These are phyloP conservation scores for Pyrus communis DNA, from an alignment of 306 rosid species.

Conservation along the genomic window DNA sequence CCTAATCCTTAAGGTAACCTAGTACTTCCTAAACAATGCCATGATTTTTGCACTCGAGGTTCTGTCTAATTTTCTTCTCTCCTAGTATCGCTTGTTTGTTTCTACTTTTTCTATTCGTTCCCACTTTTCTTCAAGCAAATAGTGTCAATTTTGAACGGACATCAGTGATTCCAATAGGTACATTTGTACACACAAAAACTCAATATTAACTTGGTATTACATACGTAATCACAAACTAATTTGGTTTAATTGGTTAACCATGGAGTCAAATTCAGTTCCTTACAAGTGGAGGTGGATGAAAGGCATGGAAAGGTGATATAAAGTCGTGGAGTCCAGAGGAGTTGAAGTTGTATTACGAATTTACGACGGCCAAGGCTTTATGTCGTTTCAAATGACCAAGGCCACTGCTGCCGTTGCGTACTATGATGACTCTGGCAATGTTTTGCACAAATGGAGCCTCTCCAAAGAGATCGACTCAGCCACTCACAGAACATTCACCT, in stretches of 20 bases:
- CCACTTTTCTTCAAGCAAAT: slow-evolving; percentile 33
- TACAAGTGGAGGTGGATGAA: slow-evolving; percentile 88
- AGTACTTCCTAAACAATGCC: neutral
- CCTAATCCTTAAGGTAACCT: slow-evolving; percentile 60
- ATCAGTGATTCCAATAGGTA: slow-evolving; percentile 49
- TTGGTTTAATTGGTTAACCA: neutral
- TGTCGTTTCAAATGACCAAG: slow-evolving; percentile 36
- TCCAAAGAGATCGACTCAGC: slow-evolving; percentile 18
- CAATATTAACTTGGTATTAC: neutral
- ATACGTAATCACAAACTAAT: neutral
- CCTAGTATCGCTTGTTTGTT: neutral
- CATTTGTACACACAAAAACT: neutral
- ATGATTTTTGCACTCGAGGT: neutral
- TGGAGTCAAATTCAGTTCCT: slow-evolving; percentile 58
- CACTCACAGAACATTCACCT: neutral
- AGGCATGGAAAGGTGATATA: slow-evolving; percentile 75
- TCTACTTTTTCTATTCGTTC: neutral
- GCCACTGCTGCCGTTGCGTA: slow-evolving; percentile 33
- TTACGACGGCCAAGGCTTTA: slow-evolving; percentile 71
- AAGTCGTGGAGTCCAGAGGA: slow-evolving; percentile 24
- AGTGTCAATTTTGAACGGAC: slow-evolving; percentile 69
- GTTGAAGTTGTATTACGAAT: slow-evolving; percentile 44
- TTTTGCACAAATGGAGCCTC: slow-evolving; percentile 42
- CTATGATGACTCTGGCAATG: slow-evolving; percentile 47
- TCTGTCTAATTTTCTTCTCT: neutral